phyloP scores from a whole-genome alignment of 148 eudicot species.

The Spergularia marina region DNA sequence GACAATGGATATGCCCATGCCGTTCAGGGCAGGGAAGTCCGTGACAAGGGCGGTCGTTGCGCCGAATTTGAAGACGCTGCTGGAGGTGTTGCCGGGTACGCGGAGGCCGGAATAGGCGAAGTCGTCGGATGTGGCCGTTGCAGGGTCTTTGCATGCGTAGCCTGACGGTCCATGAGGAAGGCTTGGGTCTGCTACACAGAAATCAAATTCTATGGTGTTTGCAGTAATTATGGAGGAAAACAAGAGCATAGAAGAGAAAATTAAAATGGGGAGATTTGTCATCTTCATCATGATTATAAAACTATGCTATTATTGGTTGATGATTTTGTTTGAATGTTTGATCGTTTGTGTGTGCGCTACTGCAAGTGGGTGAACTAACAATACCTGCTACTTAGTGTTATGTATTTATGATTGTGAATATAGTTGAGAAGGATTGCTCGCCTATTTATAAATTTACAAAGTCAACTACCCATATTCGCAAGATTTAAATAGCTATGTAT shows the following conservation, averaged over 20 bases:
- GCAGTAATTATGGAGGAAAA: not conserved
- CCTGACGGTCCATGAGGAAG: not conserved
- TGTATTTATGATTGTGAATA: too few species aligned
- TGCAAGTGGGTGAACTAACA: too few species aligned
- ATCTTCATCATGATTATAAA: too few species aligned
- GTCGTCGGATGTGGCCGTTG: not conserved
- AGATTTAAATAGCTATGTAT: too few species aligned
- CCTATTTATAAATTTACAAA: too few species aligned
- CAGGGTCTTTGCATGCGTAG: not conserved
- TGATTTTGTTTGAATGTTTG: too few species aligned
- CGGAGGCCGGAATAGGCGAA: not conserved
- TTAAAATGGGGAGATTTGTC: too few species aligned
- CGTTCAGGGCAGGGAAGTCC: not conserved
- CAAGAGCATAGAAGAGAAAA: not conserved
- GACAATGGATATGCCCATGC: not conserved
- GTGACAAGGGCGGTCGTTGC: not conserved
- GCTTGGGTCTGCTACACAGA: not conserved
- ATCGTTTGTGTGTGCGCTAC: too few species aligned
- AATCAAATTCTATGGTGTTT: not conserved
- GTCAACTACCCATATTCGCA: too few species aligned
- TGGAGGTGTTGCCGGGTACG: not conserved
- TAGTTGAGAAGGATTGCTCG: too few species aligned
- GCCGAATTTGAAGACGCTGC: not conserved
- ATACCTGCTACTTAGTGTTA: too few species aligned
- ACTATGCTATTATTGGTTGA: too few species aligned